Evolutionary conservation across 768 basidiomycete genomes (phyloP).

Genomic region (Arthromyces matolae): DNA sequence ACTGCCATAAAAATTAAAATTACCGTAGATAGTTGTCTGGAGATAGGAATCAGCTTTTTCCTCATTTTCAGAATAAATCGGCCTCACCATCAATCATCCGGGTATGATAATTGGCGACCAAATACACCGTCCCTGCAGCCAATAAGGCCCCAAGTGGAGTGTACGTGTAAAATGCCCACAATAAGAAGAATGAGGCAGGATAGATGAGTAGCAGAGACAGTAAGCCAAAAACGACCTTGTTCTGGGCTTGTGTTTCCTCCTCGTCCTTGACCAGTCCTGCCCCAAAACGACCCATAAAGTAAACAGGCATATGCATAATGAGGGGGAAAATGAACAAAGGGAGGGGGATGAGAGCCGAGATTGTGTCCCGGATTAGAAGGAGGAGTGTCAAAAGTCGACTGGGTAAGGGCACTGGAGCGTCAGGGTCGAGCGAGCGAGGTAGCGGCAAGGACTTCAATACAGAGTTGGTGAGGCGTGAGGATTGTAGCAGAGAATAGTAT

Average conservation of each 20-base stretch:
- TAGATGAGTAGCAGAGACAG: constrained; percentile 74
- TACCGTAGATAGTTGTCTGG: constrained; percentile 78
- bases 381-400: constrained; percentile 78
- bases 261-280: constrained; percentile 76
- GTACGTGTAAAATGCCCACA: constrained; percentile 84
- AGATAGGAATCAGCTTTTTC: constrained; percentile 15
- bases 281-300: constrained; percentile 74
- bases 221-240: constrained; percentile 88
- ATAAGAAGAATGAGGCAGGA: constrained; percentile 74
- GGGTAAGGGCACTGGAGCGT: constrained; percentile 68
- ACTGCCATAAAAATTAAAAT: constrained; percentile 21
- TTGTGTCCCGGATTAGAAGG: constrained; percentile 73
- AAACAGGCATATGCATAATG: constrained; percentile 79
- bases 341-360: constrained; percentile 65
- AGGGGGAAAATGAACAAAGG: constrained; percentile 91
- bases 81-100: constrained; percentile 78
- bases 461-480: constrained; percentile 80
- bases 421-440: constrained; percentile 79
- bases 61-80: constrained; percentile 2
- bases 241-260: constrained; percentile 95
- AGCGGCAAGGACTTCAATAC: constrained; percentile 82
- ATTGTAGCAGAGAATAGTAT: constrained; percentile 84
- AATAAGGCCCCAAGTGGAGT: constrained; percentile 70
- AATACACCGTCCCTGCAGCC: constrained; percentile 65
- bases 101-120: constrained; percentile 83